Evolutionary conservation across 106 monocot species (phyloP), one percentile per base, ranked within the genome.

Genomic region (Alisma plantagoaquatica): DNA sequence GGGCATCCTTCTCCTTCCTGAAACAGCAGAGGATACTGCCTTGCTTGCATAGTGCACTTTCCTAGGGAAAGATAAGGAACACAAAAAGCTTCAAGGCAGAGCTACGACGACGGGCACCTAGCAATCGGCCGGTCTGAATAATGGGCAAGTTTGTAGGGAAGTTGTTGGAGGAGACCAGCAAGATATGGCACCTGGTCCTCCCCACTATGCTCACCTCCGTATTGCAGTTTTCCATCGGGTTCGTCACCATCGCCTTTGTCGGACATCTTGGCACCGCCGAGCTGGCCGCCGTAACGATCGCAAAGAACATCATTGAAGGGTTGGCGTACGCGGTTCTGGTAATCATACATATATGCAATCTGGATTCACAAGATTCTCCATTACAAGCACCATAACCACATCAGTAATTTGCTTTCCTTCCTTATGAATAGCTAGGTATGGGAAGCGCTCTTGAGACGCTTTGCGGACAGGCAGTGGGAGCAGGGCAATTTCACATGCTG

Each of bases 361-460:
- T 54, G n/a, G n/a, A 11, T 2, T 29, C 64, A 10, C 27, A 25
- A 31, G 2, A 27, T 2, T 14, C 18, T 20, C 16, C 28, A 15
- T 35, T 27, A 43, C 51, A 26, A 22, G 7, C 16, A 17, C 7
- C 18, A 7, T 46, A 46, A 9, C 18, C 10, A 20, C 46, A 16
- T 46, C 5, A 20, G 18, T 46, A 22, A 10, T 35, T 26, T 25
- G 4, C 42, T 35, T 29, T 12, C 15, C n/a, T 6, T 2, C 19
- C 1, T 20, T 21, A 5, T 51, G 50, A 7, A 31, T 63, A 92
- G 92, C 35, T 92, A 53, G 92, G 92, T 12, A 92, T 92, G 92
- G 85, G 82, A 45, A 92, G 92, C 33, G 92, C 92, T 1, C 49
- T 92, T 30, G 86, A 92, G 68, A 92, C 92, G 2, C 78, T 92